Conservation (phyloP, 2,329 filamentous ascomycete genomes). For the Bipolaris zeicola region DNA sequence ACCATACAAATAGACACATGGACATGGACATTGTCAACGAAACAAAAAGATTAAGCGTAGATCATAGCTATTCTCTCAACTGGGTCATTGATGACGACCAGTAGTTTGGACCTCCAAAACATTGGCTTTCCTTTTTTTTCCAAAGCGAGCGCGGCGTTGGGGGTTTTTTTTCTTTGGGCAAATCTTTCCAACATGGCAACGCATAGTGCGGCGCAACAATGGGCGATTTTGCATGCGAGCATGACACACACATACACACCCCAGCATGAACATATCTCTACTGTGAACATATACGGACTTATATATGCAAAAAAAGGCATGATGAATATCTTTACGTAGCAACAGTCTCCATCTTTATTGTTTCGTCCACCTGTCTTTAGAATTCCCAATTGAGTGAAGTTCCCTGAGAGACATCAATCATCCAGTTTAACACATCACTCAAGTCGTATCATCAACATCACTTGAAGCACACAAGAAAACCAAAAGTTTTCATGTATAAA, state of each 20-base stretch:
- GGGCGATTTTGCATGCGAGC: neutral
- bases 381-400: no score
- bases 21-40: neutral
- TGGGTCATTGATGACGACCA: neutral
- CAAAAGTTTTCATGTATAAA: no score
- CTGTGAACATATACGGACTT: constrained; percentile 5
- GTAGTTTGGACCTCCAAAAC: neutral
- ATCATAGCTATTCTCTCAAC: neutral
- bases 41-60: neutral
- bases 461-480: no score
- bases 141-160: constrained; percentile 24
- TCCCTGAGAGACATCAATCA: no score
- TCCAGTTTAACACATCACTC: no score
- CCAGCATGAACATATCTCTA: constrained; percentile 1
- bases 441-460: no score
- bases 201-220: constrained; percentile 7
- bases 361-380: neutral
- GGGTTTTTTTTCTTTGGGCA: neutral
- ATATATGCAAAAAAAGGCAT: constrained; percentile 5
- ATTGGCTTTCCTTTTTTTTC: constrained; percentile 1
- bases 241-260: neutral
- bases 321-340: constrained; percentile 1
- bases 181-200: neutral
- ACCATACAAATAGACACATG: neutral
- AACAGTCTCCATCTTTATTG: neutral